Conservation (phyloP, 805 yeast species). For the Metschnikowia lochheadii region DNA sequence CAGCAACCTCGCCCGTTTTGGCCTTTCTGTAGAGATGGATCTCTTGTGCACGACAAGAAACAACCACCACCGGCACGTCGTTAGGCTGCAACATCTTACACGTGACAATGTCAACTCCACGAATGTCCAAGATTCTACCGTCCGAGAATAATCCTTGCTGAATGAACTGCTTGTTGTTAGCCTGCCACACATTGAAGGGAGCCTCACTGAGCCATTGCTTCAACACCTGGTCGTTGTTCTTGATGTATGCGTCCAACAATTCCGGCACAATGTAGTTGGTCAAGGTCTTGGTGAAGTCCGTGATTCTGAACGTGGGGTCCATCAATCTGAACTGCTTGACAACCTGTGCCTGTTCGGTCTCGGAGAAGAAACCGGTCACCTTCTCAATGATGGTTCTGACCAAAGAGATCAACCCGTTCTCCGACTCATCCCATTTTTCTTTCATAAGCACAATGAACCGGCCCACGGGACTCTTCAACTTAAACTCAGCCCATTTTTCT, state of each 20-base stretch:
- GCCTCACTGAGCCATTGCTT: conserved; percentile 96
- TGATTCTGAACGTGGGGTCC: conserved; percentile 84
- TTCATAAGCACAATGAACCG: conserved; percentile 56
- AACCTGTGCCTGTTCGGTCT: conserved; percentile 95
- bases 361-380: conserved; percentile 85
- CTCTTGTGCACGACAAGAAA: conserved; percentile 96
- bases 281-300: conserved; percentile 73
- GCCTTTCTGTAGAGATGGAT: conserved; percentile 82
- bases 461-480: conserved; percentile 67
- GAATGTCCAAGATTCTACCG: conserved; percentile 84
- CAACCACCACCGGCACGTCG: conserved; percentile 87
- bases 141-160: conserved; percentile 91
- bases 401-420: conserved; percentile 80
- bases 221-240: conserved; percentile 79
- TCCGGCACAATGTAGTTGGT: conserved; percentile 95
- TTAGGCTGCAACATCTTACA: conserved; percentile 87
- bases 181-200: conserved; percentile 89
- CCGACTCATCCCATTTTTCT: conserved; percentile 86
- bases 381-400: conserved; percentile 77
- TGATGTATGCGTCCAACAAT: conserved; percentile 88
- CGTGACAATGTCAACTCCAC: conserved; percentile 90
- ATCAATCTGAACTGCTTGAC: conserved; percentile 76
- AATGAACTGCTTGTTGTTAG: conserved; percentile 85
- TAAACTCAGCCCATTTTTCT: conserved; percentile 63
- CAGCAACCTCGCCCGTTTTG: conserved; percentile 91